These are phyloP conservation scores for Alternaria brassicicola DNA, from an alignment of 2,329 filamentous ascomycete species.

Conservation along the genomic window DNA sequence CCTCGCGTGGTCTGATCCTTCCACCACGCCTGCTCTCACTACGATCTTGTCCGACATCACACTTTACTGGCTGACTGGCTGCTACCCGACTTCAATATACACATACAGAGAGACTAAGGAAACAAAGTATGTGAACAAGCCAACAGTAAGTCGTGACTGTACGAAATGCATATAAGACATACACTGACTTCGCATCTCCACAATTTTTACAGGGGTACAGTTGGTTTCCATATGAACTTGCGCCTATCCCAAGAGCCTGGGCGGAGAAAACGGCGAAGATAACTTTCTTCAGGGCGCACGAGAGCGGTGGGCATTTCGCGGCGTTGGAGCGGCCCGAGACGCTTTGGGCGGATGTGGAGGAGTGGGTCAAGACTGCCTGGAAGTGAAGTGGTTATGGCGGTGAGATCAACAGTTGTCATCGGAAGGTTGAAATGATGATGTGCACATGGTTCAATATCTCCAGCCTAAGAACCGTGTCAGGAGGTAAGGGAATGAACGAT, in stretches of 20 bases:
- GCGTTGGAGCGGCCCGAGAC: constrained; percentile 52
- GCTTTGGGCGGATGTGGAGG: constrained; percentile 54
- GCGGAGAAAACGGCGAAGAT: constrained; percentile 48
- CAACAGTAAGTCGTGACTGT: too few relatives aligned
- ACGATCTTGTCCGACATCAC: constrained; percentile 58
- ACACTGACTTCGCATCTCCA: too few relatives aligned
- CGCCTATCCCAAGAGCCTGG: constrained; percentile 50
- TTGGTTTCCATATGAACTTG: constrained; percentile 53
- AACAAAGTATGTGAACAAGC: constrained; percentile 47
- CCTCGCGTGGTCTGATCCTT: constrained; percentile 58
- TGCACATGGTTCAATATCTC: not conserved
- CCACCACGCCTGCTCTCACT: constrained; percentile 43
- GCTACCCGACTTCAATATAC: constrained; percentile 57
- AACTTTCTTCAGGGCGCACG: constrained; percentile 47
- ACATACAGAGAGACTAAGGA: constrained; percentile 52
- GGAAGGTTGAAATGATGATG: not conserved
- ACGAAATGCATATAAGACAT: too few relatives aligned
- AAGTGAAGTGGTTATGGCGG: constrained; percentile 13
- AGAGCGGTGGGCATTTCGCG: constrained; percentile 56
- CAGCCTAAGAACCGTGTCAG: not conserved
- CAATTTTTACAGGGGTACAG: too few relatives aligned
- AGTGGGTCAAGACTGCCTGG: constrained; percentile 49
- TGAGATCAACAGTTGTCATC: not conserved
- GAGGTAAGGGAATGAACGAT: not conserved
- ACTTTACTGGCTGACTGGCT: constrained; percentile 63